phyloP scores from a whole-genome alignment of 169 alveolate genomes.

The Babesia caballi region DNA sequence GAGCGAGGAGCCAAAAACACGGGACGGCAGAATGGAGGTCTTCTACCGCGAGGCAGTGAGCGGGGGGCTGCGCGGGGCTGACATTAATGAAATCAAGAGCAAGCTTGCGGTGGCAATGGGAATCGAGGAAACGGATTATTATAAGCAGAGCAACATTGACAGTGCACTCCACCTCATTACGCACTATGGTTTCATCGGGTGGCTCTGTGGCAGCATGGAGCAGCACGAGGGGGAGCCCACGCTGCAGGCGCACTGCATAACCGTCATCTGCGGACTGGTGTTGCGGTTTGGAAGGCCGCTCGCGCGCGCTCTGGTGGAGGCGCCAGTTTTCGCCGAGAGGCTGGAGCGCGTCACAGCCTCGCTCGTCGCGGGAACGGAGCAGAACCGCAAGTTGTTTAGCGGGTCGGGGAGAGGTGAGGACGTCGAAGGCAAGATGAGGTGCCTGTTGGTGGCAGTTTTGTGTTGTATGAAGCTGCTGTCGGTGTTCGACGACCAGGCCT shows the following conservation, averaged over 20 bases:
- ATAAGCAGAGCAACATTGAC: conserved; percentile 3
- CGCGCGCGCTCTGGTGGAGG: conserved; percentile 18
- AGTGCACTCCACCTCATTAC: conserved; percentile 7
- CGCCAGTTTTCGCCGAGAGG: neutral
- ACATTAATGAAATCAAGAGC: neutral
- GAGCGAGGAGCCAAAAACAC: neutral
- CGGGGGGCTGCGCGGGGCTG: neutral
- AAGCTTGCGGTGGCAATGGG: conserved; percentile 3
- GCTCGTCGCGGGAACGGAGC: conserved; percentile 16
- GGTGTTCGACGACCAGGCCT: neutral
- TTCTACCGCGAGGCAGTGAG: neutral
- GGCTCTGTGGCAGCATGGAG: conserved; percentile 12
- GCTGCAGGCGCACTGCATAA: conserved; percentile 13
- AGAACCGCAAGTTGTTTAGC: neutral
- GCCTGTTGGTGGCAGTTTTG: neutral
- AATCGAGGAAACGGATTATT: conserved; percentile 3
- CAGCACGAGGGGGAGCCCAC: neutral
- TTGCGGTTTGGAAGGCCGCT: conserved; percentile 21
- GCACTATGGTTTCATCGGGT: conserved; percentile 1
- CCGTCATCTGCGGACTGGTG: conserved; percentile 41
- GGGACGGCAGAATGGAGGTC: neutral
- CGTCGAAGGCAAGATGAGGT: neutral
- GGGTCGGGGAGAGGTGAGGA: neutral
- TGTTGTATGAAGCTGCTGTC: conserved; percentile 17
- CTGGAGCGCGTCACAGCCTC: neutral